Percentiles rank a stretch among this genome's conserved stretches.
Evolutionary conservation across 805 yeast genomes (phyloP).

Genomic region (Pichia kluyveri): DNA sequence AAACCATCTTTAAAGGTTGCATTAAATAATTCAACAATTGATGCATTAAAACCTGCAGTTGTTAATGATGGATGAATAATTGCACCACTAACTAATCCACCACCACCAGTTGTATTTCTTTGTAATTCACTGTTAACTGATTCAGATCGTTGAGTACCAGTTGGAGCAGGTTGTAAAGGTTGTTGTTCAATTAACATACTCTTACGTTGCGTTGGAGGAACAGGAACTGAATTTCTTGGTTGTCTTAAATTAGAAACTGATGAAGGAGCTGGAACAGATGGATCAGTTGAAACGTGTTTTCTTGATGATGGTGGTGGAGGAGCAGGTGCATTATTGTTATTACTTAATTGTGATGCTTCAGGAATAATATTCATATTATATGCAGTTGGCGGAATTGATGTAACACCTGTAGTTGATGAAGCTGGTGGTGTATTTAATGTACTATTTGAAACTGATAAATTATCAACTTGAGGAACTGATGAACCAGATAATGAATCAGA

Average conservation of each 20-base stretch:
- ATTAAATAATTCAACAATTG: conserved; percentile 77
- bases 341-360: not conserved
- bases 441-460: not conserved
- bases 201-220: conserved; percentile 27
- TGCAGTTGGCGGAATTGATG: conserved; percentile 1
- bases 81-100: conserved; percentile 26
- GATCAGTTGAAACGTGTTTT: conserved; percentile 16
- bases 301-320: conserved; percentile 30
- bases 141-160: conserved; percentile 29
- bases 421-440: conserved; percentile 3
- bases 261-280: not conserved
- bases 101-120: conserved; percentile 25
- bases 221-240: conserved; percentile 24
- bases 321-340: not conserved
- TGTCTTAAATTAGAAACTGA: conserved; percentile 12
- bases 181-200: conserved; percentile 12
- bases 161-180: conserved; percentile 13
- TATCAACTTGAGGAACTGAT: not conserved
- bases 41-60: conserved; percentile 64
- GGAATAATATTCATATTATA: conserved; percentile 10
- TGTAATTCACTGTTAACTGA: conserved; percentile 33
- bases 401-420: not conserved
- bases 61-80: conserved; percentile 44
- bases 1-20: conserved; percentile 67
- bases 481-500: conserved; percentile 18